Evolutionary conservation across 75 land plant species (phyloP).

Genomic region (Ceratopteris richardii): DNA sequence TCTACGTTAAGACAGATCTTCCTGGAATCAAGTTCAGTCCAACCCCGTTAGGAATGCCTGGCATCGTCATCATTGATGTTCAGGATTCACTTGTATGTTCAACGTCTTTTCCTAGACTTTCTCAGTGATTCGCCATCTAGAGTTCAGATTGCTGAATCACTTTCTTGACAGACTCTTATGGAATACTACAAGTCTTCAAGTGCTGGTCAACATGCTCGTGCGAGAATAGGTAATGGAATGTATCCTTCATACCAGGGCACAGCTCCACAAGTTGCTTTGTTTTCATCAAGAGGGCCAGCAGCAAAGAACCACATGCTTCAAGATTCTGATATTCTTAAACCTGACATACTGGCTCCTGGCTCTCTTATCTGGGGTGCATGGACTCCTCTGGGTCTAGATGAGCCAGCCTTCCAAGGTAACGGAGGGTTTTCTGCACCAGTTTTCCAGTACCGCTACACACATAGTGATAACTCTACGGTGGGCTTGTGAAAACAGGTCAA

Average conservation of each 20-base stretch:
- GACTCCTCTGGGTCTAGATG: slow-evolving; percentile 85
- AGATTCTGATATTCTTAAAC: slow-evolving; percentile 87
- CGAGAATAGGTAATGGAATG: slow-evolving; percentile 67
- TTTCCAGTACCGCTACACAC: no score
- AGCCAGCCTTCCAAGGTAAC: slow-evolving; percentile 59
- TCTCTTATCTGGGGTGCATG: slow-evolving; percentile 91
- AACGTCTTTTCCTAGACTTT: neutral
- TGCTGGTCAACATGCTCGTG: no score
- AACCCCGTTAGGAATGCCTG: slow-evolving; percentile 59
- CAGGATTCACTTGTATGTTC: slow-evolving; percentile 46
- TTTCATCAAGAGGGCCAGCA: slow-evolving; percentile 91
- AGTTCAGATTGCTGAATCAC: neutral
- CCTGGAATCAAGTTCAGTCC: slow-evolving; percentile 76
- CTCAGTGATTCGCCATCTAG: no score
- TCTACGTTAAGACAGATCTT: slow-evolving; percentile 54
- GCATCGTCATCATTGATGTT: slow-evolving; percentile 57
- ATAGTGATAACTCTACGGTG: no score
- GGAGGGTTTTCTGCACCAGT: neutral
- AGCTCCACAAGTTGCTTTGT: slow-evolving; percentile 77
- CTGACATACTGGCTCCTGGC: slow-evolving; percentile 90
- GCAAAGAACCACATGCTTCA: slow-evolving; percentile 54
- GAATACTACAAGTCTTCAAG: slow-evolving; percentile 70
- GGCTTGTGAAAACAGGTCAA: slow-evolving; percentile 42
- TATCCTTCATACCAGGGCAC: slow-evolving; percentile 45
- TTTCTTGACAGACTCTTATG: slow-evolving; percentile 41